phyloP scores from a whole-genome alignment of 73 alveolate genomes.

The Stentor roeselii region DNA sequence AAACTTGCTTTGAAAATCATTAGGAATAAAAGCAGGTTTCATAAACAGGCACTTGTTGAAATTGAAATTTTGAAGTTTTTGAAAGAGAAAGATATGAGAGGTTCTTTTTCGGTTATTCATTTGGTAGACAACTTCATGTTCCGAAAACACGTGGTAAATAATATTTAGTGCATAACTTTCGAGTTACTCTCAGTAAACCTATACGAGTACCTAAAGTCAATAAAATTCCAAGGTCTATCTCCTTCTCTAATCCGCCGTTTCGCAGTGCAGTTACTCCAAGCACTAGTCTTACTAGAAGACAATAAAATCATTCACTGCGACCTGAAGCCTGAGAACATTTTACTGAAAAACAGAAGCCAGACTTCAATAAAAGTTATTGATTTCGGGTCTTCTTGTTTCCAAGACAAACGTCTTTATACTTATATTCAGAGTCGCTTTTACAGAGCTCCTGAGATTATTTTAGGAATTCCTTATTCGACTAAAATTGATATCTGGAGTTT shows the following conservation, averaged over 20 bases:
- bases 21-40: constrained; percentile 86
- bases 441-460: constrained; percentile 95
- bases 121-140: background rate
- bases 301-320: constrained; percentile 81
- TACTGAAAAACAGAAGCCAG: constrained; percentile 59
- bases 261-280: constrained; percentile 67
- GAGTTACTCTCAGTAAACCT: constrained; percentile 71
- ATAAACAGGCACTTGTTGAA: constrained; percentile 88
- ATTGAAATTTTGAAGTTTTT: constrained; percentile 59
- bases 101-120: background rate
- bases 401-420: constrained; percentile 62
- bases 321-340: constrained; percentile 85
- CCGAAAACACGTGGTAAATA: constrained; percentile 8
- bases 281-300: constrained; percentile 52
- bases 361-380: constrained; percentile 75
- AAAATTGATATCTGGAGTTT: constrained; percentile 96
- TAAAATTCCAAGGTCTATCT: constrained; percentile 71
- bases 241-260: constrained; percentile 61
- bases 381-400: constrained; percentile 83
- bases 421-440: constrained; percentile 90
- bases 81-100: constrained; percentile 5
- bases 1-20: constrained; percentile 85
- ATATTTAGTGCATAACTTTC: constrained; percentile 56
- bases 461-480: constrained; percentile 90
- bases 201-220: constrained; percentile 70